Percentiles rank a stretch among this genome's conserved stretches.
Conservation (phyloP, 2,329 filamentous ascomycete species). For the Parafenestella ontariensis region DNA sequence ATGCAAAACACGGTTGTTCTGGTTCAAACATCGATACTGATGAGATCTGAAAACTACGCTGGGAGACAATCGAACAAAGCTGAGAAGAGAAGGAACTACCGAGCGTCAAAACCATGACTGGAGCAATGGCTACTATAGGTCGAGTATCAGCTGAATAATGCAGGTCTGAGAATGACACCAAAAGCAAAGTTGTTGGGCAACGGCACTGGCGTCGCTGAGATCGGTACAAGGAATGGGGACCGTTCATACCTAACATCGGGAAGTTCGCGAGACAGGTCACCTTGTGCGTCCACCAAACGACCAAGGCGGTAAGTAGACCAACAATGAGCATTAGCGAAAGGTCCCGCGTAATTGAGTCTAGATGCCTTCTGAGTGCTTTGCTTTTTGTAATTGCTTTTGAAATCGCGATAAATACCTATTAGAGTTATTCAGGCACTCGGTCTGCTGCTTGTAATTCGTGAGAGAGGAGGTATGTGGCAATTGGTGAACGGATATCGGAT, state of each 20-base stretch:
- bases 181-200: background rate
- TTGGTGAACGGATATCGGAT: background rate
- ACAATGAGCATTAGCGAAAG: background rate
- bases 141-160: background rate
- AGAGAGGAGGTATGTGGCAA: background rate
- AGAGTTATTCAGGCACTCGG: background rate
- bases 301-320: background rate
- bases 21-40: background rate
- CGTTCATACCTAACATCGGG: background rate
- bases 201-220: background rate
- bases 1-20: background rate
- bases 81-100: constrained; percentile 7
- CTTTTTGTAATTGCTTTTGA: too few relatives aligned
- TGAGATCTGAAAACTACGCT: background rate
- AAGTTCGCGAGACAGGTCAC: background rate
- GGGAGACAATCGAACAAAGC: background rate
- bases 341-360: background rate
- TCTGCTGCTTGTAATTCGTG: background rate
- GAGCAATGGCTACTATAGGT: background rate
- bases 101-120: constrained; percentile 14
- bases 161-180: background rate
- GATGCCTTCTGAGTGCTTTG: too few relatives aligned
- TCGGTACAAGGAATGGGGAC: background rate
- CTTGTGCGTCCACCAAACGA: background rate
- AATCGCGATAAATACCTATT: background rate